Evolutionary conservation across 2,329 filamentous ascomycete genomes (phyloP).

Genomic region (Penicillium corylophilum): DNA sequence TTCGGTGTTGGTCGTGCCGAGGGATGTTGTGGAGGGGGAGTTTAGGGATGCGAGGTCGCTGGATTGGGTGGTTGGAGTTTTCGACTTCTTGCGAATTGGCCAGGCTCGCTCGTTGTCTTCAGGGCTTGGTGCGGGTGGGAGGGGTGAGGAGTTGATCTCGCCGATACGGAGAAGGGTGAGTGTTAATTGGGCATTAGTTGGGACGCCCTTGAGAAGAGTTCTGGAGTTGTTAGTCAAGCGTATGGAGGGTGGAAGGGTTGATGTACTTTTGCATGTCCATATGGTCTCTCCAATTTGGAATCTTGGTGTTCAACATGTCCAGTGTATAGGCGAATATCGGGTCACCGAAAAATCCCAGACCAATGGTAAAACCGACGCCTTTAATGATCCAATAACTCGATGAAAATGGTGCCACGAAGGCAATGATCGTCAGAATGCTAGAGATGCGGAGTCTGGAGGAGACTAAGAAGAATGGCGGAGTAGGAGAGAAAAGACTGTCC

Average conservation of each 20-base stretch:
- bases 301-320: slow-evolving; percentile 46
- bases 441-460: slow-evolving; percentile 57
- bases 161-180: slow-evolving; percentile 78
- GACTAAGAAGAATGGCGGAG: slow-evolving; percentile 59
- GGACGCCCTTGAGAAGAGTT: slow-evolving; percentile 74
- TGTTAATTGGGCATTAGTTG: slow-evolving; percentile 82
- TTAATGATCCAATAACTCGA: slow-evolving; percentile 66
- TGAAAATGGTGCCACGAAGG: slow-evolving; percentile 54
- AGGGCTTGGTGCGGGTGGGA: slow-evolving; percentile 61
- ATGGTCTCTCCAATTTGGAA: slow-evolving; percentile 73
- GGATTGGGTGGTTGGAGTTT: slow-evolving; percentile 56
- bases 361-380: slow-evolving; percentile 62
- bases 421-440: slow-evolving; percentile 52
- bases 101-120: slow-evolving; percentile 31
- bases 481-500: slow-evolving; percentile 58
- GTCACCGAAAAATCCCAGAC: slow-evolving; percentile 76
- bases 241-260: no score
- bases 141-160: slow-evolving; percentile 75
- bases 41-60: slow-evolving; percentile 45
- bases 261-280: slow-evolving; percentile 66
- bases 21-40: not conserved
- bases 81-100: slow-evolving; percentile 47
- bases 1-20: not conserved
- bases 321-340: slow-evolving; percentile 65
- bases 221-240: slow-evolving; percentile 27